A percentile compares a stretch with the other conserved stretches of the same genome.
Evolutionary conservation across 805 yeast species (phyloP).

Genomic region (Barnettozyma sucrosica): DNA sequence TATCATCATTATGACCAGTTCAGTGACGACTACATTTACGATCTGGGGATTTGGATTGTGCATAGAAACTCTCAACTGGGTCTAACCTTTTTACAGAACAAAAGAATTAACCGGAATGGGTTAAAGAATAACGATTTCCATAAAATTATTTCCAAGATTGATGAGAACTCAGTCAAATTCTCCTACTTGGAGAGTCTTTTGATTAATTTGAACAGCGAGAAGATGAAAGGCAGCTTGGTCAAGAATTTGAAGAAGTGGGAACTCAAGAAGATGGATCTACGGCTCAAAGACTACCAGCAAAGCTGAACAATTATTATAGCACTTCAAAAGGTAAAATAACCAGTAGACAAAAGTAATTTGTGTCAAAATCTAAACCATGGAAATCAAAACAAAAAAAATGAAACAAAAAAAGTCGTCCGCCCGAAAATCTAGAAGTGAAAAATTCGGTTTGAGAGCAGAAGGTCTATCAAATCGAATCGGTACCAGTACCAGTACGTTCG

Average conservation of each 20-base stretch:
- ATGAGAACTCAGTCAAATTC: conserved; percentile 7
- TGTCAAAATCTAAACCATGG: neutral
- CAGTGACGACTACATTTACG: conserved; percentile 4
- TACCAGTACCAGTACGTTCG: no score
- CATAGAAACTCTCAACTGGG: conserved; percentile 6
- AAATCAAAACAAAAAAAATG: neutral
- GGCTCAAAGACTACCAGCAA: conserved; percentile 1
- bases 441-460: no score
- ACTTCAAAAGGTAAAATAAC: no score
- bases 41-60: conserved; percentile 9
- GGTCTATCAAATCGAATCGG: no score
- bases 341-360: neutral
- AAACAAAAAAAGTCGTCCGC: neutral
- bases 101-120: neutral
- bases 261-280: conserved; percentile 3
- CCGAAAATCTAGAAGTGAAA: neutral
- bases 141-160: conserved; percentile 6
- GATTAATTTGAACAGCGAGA: conserved; percentile 7
- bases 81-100: conserved; percentile 7
- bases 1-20: neutral
- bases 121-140: conserved; percentile 3
- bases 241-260: conserved; percentile 9
- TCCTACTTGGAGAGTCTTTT: conserved; percentile 8
- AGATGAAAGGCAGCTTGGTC: conserved; percentile 2
- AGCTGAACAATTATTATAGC: neutral